Evolutionary conservation across 768 basidiomycete species (phyloP).

Genomic region (Udeniomyces megalosporus): DNA sequence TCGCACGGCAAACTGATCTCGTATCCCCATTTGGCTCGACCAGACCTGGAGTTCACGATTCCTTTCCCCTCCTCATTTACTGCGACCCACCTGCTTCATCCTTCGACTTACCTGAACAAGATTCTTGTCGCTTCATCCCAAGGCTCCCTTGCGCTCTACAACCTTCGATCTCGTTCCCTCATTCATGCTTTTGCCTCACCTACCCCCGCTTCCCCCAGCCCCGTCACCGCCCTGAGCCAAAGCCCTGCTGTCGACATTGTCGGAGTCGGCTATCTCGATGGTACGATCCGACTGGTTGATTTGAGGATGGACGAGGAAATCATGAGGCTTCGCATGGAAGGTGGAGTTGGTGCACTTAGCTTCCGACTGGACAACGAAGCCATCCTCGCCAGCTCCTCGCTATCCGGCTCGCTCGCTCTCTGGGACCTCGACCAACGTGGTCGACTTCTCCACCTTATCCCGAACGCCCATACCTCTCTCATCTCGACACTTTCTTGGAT

Average conservation of each 20-base stretch:
- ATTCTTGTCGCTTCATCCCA: constrained; percentile 65
- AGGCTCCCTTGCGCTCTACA: constrained; percentile 84
- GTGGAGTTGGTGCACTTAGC: constrained; percentile 49
- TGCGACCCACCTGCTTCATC: constrained; percentile 73
- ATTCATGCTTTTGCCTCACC: constrained; percentile 60
- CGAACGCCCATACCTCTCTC: constrained; percentile 75
- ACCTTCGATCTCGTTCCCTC: constrained; percentile 64
- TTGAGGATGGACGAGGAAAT: constrained; percentile 76
- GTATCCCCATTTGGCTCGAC: no score
- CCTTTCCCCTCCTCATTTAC: constrained; percentile 70
- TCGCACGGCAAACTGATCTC: no score
- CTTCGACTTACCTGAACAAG: constrained; percentile 94
- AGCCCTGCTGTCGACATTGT: constrained; percentile 93
- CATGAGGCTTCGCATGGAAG: constrained; percentile 80
- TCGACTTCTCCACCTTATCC: constrained; percentile 62
- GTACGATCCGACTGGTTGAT: constrained; percentile 77
- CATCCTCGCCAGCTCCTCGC: constrained; percentile 71
- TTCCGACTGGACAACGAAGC: constrained; percentile 84
- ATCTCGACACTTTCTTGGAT: constrained; percentile 79
- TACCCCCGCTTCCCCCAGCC: constrained; percentile 26
- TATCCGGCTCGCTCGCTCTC: constrained; percentile 71
- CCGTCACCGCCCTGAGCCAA: constrained; percentile 65
- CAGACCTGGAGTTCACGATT: constrained; percentile 51
- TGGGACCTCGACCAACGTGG: constrained; percentile 84
- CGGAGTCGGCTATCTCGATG: constrained; percentile 77